Base-by-base conservation (phyloP, 1,284 basidiomycete species). In the Ustanciosporium gigantosporum region DNA sequence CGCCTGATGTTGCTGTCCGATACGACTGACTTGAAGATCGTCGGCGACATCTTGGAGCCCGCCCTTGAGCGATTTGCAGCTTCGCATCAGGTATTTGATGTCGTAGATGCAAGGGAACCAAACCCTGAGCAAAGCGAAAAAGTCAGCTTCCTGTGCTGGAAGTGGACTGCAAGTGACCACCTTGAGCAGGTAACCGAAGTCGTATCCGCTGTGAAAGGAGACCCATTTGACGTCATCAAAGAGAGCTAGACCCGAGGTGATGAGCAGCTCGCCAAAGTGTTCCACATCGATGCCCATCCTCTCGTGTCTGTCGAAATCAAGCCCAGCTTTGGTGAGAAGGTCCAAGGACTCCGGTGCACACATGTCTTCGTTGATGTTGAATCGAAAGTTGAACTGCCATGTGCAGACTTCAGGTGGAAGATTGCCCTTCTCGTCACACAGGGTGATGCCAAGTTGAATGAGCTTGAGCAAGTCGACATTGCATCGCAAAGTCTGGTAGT, bases 371-470 rank as follows among this genome's bases (percentile, higher is more conserved):
- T 85, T 85, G 65, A 91, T 81, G 79, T 86, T 91, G 81, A 98
- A 99, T 68, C 86, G 85, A 80, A 99, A 97, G 81, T 99, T 98
- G 82, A 99, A 99, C 80, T 99, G 95, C 94, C 94, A 99, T 25
- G 92, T 96, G 41, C 89, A 89, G 39, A 88, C 85, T 58, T 87
- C 86, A 8, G 76, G 77, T 14, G 93, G 90, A 50, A 87, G 85
- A 73, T 92, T 87, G 6, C 94, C 94, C 24, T 95, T 85, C 78
- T 91, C 91, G 78, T 98, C 92, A 41, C 90, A 88, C 29, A 99
- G 82, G 2, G 94, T 96, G 66, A 99, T 84, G 7, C 94, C 94
- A 49, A 98, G 86, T 81, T 99, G 94, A 47, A 99, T 96, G 80
- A 97, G 91, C 81, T 91, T 92, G 71, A 98, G 84, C 46, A 98